Conservation (phyloP, 2,329 filamentous ascomycete species). For the Colletotrichum incanum region DNA sequence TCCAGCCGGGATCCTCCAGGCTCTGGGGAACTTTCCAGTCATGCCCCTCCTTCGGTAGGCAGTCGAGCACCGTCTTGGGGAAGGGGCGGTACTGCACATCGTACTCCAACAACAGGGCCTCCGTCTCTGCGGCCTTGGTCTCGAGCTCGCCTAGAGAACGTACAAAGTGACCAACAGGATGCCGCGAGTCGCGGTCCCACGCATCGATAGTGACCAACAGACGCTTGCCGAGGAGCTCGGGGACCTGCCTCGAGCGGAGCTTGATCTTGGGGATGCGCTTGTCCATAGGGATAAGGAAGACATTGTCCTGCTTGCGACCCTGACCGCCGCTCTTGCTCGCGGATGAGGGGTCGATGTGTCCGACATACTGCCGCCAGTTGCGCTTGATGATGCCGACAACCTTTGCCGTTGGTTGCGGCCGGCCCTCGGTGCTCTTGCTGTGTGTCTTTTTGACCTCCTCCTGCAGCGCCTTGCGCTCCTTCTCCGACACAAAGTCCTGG, state of each 20-base stretch:
- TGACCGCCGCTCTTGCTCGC: constrained; percentile 81
- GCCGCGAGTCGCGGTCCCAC: constrained; percentile 94
- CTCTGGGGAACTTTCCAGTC: constrained; percentile 92
- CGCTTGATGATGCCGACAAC: constrained; percentile 94
- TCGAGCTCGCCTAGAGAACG: constrained; percentile 94
- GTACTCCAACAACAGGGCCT: constrained; percentile 93
- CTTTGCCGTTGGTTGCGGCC: constrained; percentile 89
- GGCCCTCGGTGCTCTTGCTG: constrained; percentile 80
- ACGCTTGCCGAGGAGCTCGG: constrained; percentile 90
- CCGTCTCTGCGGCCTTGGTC: constrained; percentile 97
- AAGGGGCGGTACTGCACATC: constrained; percentile 99
- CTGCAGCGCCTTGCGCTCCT: constrained; percentile 88
- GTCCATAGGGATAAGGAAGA: constrained; percentile 98
- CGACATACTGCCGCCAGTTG: constrained; percentile 98
- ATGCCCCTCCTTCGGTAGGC: constrained; percentile 90
- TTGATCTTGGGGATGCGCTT: constrained; percentile 97
- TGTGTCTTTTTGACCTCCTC: constrained; percentile 93
- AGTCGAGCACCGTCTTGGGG: constrained; percentile 95
- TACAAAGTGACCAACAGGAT: constrained; percentile 94
- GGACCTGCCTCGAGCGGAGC: constrained; percentile 90
- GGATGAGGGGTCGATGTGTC: constrained; percentile 91
- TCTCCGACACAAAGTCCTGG: constrained; percentile 86
- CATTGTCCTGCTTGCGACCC: constrained; percentile 88
- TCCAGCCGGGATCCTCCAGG: constrained; percentile 88
- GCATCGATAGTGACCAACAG: constrained; percentile 94